These are phyloP conservation scores for Daldinia childiae DNA, from an alignment of 495 filamentous ascomycete species.

Conservation along the genomic window DNA sequence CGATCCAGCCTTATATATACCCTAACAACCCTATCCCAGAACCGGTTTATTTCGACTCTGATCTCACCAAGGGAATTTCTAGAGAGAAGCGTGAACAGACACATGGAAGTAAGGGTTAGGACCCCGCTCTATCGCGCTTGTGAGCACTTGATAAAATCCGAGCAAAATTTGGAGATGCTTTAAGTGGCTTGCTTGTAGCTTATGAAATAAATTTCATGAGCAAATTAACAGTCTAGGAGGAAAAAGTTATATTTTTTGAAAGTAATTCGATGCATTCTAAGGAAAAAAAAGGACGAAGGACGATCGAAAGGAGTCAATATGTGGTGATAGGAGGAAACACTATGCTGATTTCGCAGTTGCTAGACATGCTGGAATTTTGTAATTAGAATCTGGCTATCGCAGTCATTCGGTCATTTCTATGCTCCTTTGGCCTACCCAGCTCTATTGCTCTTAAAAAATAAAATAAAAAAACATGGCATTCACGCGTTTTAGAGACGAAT, in stretches of 20 bases:
- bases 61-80: neutral
- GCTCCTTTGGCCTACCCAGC: neutral
- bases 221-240: neutral
- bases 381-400: neutral
- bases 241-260: neutral
- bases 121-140: neutral
- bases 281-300: neutral
- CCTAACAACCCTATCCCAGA: neutral
- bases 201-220: neutral
- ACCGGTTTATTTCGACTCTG: neutral
- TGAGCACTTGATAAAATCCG: neutral
- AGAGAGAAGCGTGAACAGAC: neutral
- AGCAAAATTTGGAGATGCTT: neutral
- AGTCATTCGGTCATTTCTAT: constrained; percentile 4
- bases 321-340: neutral
- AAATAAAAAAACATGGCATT: neutral
- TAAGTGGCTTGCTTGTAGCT: neutral
- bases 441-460: neutral
- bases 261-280: neutral
- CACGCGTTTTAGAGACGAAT: constrained; percentile 3
- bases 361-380: neutral
- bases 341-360: neutral
- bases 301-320: too few relatives aligned
- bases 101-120: neutral
- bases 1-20: neutral